A percentile compares a stretch with the other conserved stretches of the same genome.
Evolutionary conservation across 352 stramenopile genomes (phyloP).

Genomic region (Pythium phragmitis): DNA sequence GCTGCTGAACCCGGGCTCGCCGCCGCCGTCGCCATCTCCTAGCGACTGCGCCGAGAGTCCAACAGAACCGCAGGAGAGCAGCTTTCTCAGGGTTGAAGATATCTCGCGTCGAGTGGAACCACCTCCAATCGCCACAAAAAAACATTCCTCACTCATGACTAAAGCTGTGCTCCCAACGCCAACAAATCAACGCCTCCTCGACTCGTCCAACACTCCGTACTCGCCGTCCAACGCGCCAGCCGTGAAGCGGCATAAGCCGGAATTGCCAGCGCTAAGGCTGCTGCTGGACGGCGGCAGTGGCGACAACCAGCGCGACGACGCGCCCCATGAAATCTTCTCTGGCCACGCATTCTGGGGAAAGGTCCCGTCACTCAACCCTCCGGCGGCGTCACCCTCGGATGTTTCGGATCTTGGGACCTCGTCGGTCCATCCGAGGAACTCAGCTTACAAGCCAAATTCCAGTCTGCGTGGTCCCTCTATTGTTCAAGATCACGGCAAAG

Average conservation of each 20-base stretch:
- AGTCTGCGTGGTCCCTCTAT: neutral
- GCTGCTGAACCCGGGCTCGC: slow-evolving; percentile 23
- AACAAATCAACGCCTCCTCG: neutral
- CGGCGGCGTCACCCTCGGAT: slow-evolving; percentile 8
- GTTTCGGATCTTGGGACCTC: neutral
- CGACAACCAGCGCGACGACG: slow-evolving; percentile 27
- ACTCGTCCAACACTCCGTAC: neutral
- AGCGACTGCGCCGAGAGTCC: neutral
- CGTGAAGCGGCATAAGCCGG: slow-evolving; percentile 18
- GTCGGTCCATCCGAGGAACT: neutral
- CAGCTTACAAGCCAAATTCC: neutral
- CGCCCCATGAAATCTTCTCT: slow-evolving; percentile 24
- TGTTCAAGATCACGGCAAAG: neutral
- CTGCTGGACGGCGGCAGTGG: slow-evolving; percentile 11
- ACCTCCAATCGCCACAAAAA: neutral
- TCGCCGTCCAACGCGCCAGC: slow-evolving; percentile 2
- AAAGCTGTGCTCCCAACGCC: neutral
- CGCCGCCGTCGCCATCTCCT: slow-evolving; percentile 16
- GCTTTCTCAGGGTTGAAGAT: neutral
- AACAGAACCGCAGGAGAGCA: neutral
- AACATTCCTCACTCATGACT: neutral
- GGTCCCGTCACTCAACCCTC: slow-evolving; percentile 20
- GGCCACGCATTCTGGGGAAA: slow-evolving; percentile 26
- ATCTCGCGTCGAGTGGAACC: neutral
- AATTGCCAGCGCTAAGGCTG: slow-evolving; percentile 18